A percentile compares a stretch with the other conserved stretches of the same genome.
These are phyloP conservation scores for Raffaelea deltoideospora DNA, from an alignment of 2,329 filamentous ascomycete species.

Conservation along the genomic window DNA sequence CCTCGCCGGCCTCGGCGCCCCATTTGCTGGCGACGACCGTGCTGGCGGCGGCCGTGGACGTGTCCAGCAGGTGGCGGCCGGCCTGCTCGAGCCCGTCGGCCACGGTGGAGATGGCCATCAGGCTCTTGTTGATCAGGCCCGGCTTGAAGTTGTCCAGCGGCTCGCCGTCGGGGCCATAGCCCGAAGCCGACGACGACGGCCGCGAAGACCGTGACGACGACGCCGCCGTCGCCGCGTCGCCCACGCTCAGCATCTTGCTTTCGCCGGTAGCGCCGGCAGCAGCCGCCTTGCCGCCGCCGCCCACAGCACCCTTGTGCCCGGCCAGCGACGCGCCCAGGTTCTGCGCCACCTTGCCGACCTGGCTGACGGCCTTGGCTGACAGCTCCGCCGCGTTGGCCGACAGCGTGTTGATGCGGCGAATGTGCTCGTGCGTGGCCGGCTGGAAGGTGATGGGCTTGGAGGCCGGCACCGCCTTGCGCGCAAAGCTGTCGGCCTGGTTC, in stretches of 20 bases:
- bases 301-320: constrained; percentile 5
- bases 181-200: constrained; percentile 30
- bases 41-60: constrained; percentile 62
- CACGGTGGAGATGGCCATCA: constrained; percentile 93
- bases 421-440: constrained; percentile 66
- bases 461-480: constrained; percentile 62
- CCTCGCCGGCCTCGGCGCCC: constrained; percentile 66
- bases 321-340: constrained; percentile 69
- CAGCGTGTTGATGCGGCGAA: constrained; percentile 80
- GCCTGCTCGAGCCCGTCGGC: constrained; percentile 87
- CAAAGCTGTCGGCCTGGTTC: constrained; percentile 64
- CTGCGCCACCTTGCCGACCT: constrained; percentile 71
- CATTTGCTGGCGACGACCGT: constrained; percentile 83
- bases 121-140: constrained; percentile 80
- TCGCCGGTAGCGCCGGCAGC: background rate
- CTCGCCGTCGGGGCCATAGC: constrained; percentile 56
- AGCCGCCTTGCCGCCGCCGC: background rate
- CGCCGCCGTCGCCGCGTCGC: constrained; percentile 39
- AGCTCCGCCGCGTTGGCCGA: constrained; percentile 65
- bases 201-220: too few species aligned
- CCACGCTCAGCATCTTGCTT: constrained; percentile 17
- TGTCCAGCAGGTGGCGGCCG: constrained; percentile 60
- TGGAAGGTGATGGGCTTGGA: constrained; percentile 77
- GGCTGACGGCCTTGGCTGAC: constrained; percentile 74
- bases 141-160: constrained; percentile 60